Evolutionary conservation across 257 asterid genomes (phyloP), one percentile per base, ranked within the genome.

Genomic region (Parsonsia alboflavescens): DNA sequence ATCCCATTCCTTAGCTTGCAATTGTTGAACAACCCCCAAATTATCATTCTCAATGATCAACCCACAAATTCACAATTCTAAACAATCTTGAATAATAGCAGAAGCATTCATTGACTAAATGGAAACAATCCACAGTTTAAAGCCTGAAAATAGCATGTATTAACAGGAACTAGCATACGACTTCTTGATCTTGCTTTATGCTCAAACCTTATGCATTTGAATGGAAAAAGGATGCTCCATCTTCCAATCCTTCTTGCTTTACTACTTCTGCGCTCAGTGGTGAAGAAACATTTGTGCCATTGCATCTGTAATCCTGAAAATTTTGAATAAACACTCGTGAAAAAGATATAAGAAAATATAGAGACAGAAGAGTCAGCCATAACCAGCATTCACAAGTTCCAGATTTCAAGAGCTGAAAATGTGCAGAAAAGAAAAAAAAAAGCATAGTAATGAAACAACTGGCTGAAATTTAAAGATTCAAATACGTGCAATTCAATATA

Each of bases 301-400:
- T 26, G 42, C 42, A 10, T 76, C 79, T 36, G 19, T 33, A 49
- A 68, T 56, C 70, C 79, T 68, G 58, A 53, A 56, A 15, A 65
- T 7, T 39, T 19, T 26, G 71, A 39, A 68, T 13, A 39, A 42
- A 13, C 30, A 1, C 7, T 57, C 28, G 15, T 30, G 12, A 44
- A 70, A 45, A 28, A 2, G 7, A 42, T 7, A 42, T 42, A 45
- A 12, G 10, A 45, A 28, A 46, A 56, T 22, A n/a, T 10, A 68
- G 5, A 28, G 10, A 10, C n/a, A 17, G 39, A 4, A 11, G 19
- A 42, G 2, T 8, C 1, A 33, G 39, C 39, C 70, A 41, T 22
- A 5, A 56, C 12, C 22, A 16, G 46, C 1, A 33, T 57, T 7
- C 33, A 9, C 33, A 22, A 10, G 13, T 57, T 53, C 9, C 22